Base-by-base conservation (phyloP, 495 filamentous ascomycete genomes). In the Neurospora sp. region DNA sequence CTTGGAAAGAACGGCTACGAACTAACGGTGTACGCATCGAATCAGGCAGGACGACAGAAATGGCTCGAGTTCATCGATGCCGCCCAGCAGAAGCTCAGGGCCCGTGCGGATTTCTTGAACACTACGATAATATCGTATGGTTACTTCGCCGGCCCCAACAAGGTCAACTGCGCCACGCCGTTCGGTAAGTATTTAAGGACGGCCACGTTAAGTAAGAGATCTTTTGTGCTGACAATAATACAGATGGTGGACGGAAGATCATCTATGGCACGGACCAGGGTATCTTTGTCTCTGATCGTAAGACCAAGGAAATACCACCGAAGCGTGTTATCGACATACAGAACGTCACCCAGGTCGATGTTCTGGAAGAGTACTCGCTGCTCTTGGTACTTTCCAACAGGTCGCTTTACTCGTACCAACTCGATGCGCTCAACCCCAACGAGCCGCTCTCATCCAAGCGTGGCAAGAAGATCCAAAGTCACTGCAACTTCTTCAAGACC, bases 401-500 rank as follows among this genome's bases (percentile, higher is more conserved):
- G 81, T 94, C 92, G 2, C 85, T 99, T 14, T 89, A 90, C 70
- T 97, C 95, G 4, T 97, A 93, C 79, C 89, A 94, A 4, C 85
- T 97, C 72, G 89, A 93, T 71, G 94, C 92, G n/a, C 78, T 89
- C 71, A 94, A 98, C 77, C 87, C 91, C 4, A 89, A 90, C 70
- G 96, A 98, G 77, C 90, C 90, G 59, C 84, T 90, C 40, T 83
- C 94, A 68, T 85, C 91, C 18, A 97, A 97, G 79, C 86, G 94
- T 22, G 92, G 94, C n/a, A 96, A 95, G 86, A 97, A 97, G 85
- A 98, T 99, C 77, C 94, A 94, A 79, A 93, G 92, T 74, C 93
- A 97, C 83, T 95, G 94, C 80, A 97, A 95, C 83, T 98, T 98
- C 83, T 98, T 99, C 90, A 97, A 94, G 81, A 91, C 93, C 65